These are phyloP conservation scores for Myxozyma vanderwaltii DNA, from an alignment of 805 yeast genomes.

Conservation along the genomic window DNA sequence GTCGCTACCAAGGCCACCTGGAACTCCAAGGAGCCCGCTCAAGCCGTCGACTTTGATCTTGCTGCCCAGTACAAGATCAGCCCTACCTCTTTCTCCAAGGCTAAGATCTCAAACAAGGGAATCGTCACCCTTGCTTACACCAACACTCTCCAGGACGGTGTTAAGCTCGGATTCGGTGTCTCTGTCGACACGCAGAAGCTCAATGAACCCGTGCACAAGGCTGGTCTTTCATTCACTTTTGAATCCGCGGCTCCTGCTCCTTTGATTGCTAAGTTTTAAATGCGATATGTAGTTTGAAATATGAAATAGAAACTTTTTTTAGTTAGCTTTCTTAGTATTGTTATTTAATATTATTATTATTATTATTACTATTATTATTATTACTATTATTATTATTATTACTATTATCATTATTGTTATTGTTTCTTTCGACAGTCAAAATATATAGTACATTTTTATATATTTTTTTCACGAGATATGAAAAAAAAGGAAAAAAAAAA, in stretches of 20 bases:
- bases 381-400: no score
- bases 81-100: conserved; percentile 86
- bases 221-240: conserved; percentile 93
- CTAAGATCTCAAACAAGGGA: conserved; percentile 95
- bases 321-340: background rate
- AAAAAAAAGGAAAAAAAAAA: background rate
- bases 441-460: no score
- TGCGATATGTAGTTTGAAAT: background rate
- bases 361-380: no score
- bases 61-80: conserved; percentile 95
- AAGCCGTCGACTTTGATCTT: conserved; percentile 88
- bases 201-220: conserved; percentile 96
- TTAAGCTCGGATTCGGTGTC: conserved; percentile 94
- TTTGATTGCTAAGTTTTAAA: background rate
- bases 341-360: background rate
- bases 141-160: conserved; percentile 94
- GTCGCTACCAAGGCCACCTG: conserved; percentile 98
- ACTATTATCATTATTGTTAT: no score
- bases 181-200: conserved; percentile 94
- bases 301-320: no score
- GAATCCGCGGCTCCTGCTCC: conserved; percentile 53
- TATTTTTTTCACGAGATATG: background rate
- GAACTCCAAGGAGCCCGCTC: conserved; percentile 77
- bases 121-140: conserved; percentile 90
- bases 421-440: no score